Evolutionary conservation across 1,284 basidiomycete genomes (phyloP).

Genomic region (Ceratorhiza oryzae-sativae): DNA sequence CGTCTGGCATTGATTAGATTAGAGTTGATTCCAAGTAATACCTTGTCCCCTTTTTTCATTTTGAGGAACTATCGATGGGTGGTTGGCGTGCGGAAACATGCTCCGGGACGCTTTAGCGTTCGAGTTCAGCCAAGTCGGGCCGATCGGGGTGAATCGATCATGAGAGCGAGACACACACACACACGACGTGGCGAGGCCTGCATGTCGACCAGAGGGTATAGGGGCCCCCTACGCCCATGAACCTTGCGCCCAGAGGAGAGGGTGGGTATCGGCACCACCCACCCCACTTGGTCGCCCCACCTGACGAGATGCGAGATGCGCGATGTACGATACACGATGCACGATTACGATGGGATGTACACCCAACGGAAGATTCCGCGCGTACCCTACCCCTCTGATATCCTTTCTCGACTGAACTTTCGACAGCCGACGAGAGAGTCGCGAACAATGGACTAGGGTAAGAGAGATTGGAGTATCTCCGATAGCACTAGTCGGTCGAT

Average conservation of each 20-base stretch:
- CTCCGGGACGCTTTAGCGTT: neutral
- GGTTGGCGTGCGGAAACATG: neutral
- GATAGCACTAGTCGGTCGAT: neutral
- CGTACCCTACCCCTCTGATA: neutral
- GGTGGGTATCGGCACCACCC: neutral
- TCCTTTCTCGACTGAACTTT: neutral
- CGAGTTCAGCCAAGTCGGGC: slow-evolving; percentile 5
- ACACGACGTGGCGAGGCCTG: neutral
- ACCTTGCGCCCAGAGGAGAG: neutral
- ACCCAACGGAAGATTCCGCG: slow-evolving; percentile 5
- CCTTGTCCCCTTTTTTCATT: neutral
- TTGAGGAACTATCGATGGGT: neutral
- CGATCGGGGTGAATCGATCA: slow-evolving; percentile 3
- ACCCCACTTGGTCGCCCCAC: neutral
- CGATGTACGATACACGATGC: neutral
- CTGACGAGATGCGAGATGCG: neutral
- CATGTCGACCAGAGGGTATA: neutral
- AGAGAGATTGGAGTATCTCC: neutral
- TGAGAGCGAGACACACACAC: no score
- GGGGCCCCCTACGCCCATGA: slow-evolving; percentile 11
- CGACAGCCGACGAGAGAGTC: neutral
- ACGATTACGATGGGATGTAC: neutral
- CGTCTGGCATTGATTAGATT: slow-evolving; percentile 14
- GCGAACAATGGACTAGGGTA: neutral
- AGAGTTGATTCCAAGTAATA: neutral